Evolutionary conservation across 2,329 filamentous ascomycete species (phyloP).

Genomic region (Diaporthe nobilis): DNA sequence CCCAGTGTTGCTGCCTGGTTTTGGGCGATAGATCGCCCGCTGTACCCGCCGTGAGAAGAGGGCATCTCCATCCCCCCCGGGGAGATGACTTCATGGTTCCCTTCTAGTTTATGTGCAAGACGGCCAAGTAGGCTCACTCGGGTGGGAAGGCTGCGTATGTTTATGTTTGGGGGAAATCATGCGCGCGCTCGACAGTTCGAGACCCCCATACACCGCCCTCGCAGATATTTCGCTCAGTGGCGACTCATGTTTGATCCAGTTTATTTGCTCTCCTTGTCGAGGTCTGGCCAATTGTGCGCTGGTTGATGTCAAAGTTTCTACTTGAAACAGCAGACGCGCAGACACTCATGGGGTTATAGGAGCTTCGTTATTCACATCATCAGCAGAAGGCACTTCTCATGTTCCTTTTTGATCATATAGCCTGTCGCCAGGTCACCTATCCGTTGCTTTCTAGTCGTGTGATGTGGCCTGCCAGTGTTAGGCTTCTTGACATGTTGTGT

Average conservation of each 20-base stretch:
- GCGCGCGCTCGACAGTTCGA: constrained; percentile 14
- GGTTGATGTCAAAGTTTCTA: constrained; percentile 8
- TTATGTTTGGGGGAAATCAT: background rate
- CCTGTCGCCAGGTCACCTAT: background rate
- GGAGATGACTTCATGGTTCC: background rate
- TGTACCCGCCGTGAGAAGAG: background rate
- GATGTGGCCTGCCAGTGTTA: background rate
- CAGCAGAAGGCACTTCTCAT: background rate
- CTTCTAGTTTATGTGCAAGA: too few relatives aligned
- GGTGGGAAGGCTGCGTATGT: background rate
- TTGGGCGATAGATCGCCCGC: background rate
- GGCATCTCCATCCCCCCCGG: background rate
- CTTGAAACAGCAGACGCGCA: background rate
- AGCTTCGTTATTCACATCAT: background rate
- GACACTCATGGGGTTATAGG: background rate
- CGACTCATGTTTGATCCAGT: constrained; percentile 25
- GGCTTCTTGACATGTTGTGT: too few relatives aligned
- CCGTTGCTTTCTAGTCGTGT: background rate
- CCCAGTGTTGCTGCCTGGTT: background rate
- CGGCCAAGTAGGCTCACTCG: background rate
- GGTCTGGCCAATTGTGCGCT: constrained; percentile 1
- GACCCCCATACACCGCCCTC: constrained; percentile 11
- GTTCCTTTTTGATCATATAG: background rate
- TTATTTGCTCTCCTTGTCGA: constrained; percentile 3
- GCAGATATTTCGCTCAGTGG: constrained; percentile 17